Conservation (phyloP, 1,284 basidiomycete species). For the Exobasidium rhododendri region DNA sequence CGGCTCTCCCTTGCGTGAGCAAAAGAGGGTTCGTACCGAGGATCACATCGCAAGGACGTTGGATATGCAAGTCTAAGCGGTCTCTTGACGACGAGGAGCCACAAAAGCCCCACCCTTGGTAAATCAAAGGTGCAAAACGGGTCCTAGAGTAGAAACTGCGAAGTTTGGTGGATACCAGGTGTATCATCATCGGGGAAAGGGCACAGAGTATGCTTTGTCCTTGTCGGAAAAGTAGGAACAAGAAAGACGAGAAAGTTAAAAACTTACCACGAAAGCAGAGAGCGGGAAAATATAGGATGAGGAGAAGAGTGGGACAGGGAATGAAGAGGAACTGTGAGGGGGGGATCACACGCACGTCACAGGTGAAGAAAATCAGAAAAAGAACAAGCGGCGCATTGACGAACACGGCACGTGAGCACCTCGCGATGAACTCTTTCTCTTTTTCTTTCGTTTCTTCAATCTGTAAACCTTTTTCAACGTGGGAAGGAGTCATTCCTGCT, state of each 20-base stretch:
- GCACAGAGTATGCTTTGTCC: too few species aligned
- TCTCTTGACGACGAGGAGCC: conserved; percentile 53
- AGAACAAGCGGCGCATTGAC: background rate
- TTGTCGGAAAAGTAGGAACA: too few species aligned
- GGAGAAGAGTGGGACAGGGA: background rate
- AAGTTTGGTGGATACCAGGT: conserved; percentile 56
- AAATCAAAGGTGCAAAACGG: conserved; percentile 35
- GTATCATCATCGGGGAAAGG: conserved; percentile 53
- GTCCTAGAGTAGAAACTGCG: conserved; percentile 56
- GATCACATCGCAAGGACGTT: conserved; percentile 41
- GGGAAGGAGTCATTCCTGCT: too few species aligned
- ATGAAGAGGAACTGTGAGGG: background rate
- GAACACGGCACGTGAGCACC: background rate
- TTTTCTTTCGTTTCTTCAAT: background rate
- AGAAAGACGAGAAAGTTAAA: too few species aligned
- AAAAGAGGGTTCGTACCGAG: conserved; percentile 52
- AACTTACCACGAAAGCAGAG: background rate
- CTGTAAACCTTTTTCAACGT: background rate
- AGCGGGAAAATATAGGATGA: background rate
- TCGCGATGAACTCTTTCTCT: background rate
- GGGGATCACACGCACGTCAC: background rate
- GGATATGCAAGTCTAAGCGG: conserved; percentile 37
- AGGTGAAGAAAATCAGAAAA: background rate
- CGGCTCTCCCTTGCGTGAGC: conserved; percentile 35
- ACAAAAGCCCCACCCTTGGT: conserved; percentile 42